Conservation (phyloP, 1,284 basidiomycete species). For the Ganoderma leucocontextum region DNA sequence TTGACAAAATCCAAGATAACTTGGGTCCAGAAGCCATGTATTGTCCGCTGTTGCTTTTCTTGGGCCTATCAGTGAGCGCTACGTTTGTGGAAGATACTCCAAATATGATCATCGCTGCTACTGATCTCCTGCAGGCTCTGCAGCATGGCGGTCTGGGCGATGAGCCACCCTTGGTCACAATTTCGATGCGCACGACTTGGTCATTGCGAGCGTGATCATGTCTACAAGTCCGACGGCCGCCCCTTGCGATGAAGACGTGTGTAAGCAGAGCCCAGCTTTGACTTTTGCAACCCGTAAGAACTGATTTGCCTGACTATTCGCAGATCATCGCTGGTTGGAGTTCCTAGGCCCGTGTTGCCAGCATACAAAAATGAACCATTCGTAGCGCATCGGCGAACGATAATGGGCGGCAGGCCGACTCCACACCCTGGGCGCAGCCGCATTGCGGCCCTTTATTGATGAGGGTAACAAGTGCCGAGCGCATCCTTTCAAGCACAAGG, state of each 20-base stretch:
- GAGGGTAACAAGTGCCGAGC: neutral
- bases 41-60: neutral
- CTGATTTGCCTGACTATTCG: neutral
- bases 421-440: neutral
- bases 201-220: neutral
- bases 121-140: neutral
- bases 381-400: slow-evolving; percentile 5
- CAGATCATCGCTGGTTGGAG: neutral
- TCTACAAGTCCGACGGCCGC: neutral
- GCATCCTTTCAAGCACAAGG: neutral
- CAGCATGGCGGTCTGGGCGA: neutral
- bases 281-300: neutral
- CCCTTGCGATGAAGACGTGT: neutral
- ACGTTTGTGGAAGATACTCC: neutral
- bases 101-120: neutral
- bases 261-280: neutral
- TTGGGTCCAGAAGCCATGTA: neutral
- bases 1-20: neutral
- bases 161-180: neutral
- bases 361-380: neutral
- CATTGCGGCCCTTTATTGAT: neutral
- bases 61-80: neutral
- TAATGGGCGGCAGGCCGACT: neutral
- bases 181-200: neutral
- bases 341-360: neutral